Evolutionary conservation across 305 asterid genomes (phyloP), one percentile per base, ranked within the genome.

Genomic region (Plantago lanceolata): DNA sequence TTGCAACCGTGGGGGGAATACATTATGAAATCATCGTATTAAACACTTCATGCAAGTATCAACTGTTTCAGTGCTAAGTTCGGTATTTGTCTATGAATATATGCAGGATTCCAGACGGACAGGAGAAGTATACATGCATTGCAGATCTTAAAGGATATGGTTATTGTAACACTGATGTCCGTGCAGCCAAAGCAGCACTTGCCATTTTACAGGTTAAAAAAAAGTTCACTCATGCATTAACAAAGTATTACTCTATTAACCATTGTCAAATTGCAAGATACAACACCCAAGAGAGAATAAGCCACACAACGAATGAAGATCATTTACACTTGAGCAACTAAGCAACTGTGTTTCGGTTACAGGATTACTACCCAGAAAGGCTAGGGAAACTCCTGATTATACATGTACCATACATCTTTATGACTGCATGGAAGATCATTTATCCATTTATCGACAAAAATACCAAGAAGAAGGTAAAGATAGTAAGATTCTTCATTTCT

Each of bases 341-440:
- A 56, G 24, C 16, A 43, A n/a, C 57, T 16, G n/a, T 50, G 20
- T 52, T 16, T 44, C 13, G 29, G 69, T 76, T 15, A 61, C 88
- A 89, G 94, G 97, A 89, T 19, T 87, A 76, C 75, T 88, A 86
- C 73, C 95, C 96, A 5, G 98, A 88, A 74, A 86, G 95, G 73
- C 92, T 91, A 2, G 98, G 89, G 52, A 84, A 84, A 63, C 17
- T 81, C 49, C 67, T 74, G 51, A 57, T 83, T 5, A 58, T 88
- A 52, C 85, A 86, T n/a, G 90, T 68, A n/a, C 98, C 98, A 4
- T 76, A 68, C 29, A 57, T 91, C 28, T 91, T 89, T 74, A 82
- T 74, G 93, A 49, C 86, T 6, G 53, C 80, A 57, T 91, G 95
- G 94, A 91, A 86, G 74, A 63, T 86, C 18, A 19, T 91, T 14